These are phyloP conservation scores for Lactarius indigo DNA, from an alignment of 768 basidiomycete species.

Conservation along the genomic window DNA sequence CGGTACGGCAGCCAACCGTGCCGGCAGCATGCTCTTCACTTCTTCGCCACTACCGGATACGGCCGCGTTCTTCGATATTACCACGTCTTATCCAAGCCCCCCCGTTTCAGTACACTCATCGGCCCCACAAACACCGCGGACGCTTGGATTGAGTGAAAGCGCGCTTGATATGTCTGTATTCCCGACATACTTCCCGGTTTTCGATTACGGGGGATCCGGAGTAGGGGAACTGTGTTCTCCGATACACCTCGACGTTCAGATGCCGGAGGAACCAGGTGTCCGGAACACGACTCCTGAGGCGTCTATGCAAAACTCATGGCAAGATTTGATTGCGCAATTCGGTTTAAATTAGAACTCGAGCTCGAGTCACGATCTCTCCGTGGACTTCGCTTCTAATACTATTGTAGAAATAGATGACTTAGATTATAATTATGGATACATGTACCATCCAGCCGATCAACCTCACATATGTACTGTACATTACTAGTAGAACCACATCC, in stretches of 20 bases:
- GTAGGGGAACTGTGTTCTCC: slow-evolving; percentile 16
- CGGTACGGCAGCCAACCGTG: neutral
- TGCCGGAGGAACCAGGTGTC: slow-evolving; percentile 9
- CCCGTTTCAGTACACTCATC: slow-evolving; percentile 12
- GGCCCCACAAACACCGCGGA: slow-evolving; percentile 15
- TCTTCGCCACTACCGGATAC: slow-evolving; percentile 10
- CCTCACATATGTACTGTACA: neutral
- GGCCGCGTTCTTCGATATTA: slow-evolving; percentile 16
- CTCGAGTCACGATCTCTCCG: neutral
- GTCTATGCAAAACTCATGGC: slow-evolving; percentile 22
- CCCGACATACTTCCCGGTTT: slow-evolving; percentile 23
- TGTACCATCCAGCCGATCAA: neutral
- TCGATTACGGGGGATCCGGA: slow-evolving; percentile 21
- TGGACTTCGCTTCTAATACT: neutral
- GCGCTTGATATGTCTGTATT: slow-evolving; percentile 19
- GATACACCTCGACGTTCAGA: slow-evolving; percentile 16
- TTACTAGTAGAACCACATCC: neutral
- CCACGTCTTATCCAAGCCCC: slow-evolving; percentile 22
- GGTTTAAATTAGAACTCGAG: slow-evolving; percentile 20
- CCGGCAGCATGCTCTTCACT: neutral
- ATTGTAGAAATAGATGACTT: neutral
- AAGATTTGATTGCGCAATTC: slow-evolving; percentile 35
- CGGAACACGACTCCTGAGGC: slow-evolving; percentile 38
- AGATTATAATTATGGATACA: neutral
- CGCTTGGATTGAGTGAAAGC: neutral